A percentile compares a stretch with the other conserved stretches of the same genome.
Conservation (phyloP, 2,329 filamentous ascomycete species). For the Tolypocladium paradoxum region DNA sequence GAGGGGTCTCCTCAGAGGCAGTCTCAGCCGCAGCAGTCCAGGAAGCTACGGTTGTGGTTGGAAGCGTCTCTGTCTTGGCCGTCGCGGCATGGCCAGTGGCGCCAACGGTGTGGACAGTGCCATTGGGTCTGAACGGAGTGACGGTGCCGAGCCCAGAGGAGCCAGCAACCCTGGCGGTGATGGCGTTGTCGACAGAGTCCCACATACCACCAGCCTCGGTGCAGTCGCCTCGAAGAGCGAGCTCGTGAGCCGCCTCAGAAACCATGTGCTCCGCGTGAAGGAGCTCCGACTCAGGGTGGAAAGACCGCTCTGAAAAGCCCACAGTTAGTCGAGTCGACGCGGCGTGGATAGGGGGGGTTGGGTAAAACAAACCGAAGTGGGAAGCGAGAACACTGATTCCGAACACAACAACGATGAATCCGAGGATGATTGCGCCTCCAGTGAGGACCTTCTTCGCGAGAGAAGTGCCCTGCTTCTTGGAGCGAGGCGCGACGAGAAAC, state of each 20-base stretch:
- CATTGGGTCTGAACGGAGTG: constrained; percentile 1
- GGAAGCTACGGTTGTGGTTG: neutral
- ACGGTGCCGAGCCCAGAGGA: constrained; percentile 7
- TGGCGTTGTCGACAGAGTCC: constrained; percentile 5
- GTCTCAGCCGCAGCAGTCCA: neutral
- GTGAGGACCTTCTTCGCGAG: constrained; percentile 7
- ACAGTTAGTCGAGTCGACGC: neutral
- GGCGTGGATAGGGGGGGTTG: neutral
- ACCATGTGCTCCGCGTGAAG: constrained; percentile 8
- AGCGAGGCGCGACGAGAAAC: neutral
- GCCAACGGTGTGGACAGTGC: neutral
- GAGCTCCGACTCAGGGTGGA: constrained; percentile 5
- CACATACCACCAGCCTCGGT: constrained; percentile 5
- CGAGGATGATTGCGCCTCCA: constrained; percentile 3
- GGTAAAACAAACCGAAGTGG: constrained; percentile 7
- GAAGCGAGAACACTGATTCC: constrained; percentile 17
- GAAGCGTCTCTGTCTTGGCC: neutral
- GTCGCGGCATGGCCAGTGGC: neutral
- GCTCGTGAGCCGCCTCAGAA: constrained; percentile 9
- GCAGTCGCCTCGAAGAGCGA: constrained; percentile 11
- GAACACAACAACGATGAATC: constrained; percentile 14
- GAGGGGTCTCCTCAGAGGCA: neutral
- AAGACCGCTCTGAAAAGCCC: neutral
- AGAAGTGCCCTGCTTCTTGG: neutral
- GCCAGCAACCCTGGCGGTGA: constrained; percentile 3